Base-by-base conservation (phyloP, 352 stramenopile genomes). In the Salisapilia sapeloensis region DNA sequence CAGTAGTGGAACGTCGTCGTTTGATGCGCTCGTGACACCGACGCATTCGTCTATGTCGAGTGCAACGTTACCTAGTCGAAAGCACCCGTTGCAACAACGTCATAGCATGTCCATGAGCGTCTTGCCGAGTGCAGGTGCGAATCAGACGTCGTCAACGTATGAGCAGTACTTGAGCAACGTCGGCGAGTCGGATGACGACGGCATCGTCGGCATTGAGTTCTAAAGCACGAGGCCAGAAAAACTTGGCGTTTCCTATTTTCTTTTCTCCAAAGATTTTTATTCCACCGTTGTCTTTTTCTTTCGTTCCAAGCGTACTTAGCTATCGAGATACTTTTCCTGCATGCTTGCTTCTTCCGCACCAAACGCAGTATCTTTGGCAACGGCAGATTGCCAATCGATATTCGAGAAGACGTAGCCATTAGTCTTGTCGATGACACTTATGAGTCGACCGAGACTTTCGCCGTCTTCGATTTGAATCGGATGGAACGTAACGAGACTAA, bases 161-260 rank as follows among this genome's bases (percentile, higher is more conserved):
- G 74, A 86, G 45, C 70, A 86, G 36, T 90, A 90, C 40, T 74
- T 90, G 26, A 86, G 62, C 53, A 84, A 86, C 52, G 79, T 90
- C 42, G 62, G 80, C 41, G 72, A 86, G 43, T 67, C 59, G 45
- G 70, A 61, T 23, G 72, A 85, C 46, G 72, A 89, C 45, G 56
- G 76, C 20, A n/a, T n/a, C 44, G 72, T 66, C 24, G 74, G 74
- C 17, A 90, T 90, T 42, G 86, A 86, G 40, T 90, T 90, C 41
- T 90, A 80, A 60, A 27, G 34, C 35, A 38, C 37, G 29, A 17
- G 30, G 17, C 10, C 43, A 43, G 26, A 42, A 15, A 24, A 18
- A 24, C 19, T 46, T n/a, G n/a, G n/a, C n/a, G n/a, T n/a, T n/a
- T n/a, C n/a, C n/a, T n/a, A n/a, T n/a, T n/a, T n/a, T n/a, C n/a